Evolutionary conservation across 2,329 filamentous ascomycete genomes (phyloP).

Genomic region (Ascosphaera aggregata): DNA sequence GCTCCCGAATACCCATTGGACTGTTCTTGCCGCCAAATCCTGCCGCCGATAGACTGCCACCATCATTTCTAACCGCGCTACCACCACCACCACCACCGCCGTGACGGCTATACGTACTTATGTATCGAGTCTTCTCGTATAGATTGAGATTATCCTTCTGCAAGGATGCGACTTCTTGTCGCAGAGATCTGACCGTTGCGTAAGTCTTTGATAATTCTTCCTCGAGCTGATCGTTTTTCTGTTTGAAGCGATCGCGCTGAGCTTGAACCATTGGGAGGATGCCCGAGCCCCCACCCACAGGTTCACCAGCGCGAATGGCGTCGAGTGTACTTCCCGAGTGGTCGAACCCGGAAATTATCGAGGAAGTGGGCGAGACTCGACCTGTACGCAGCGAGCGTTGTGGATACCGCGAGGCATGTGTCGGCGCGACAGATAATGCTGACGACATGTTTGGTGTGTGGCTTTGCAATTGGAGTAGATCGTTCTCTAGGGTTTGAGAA

Average conservation of each 20-base stretch:
- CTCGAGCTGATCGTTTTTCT: constrained; percentile 78
- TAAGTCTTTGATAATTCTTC: constrained; percentile 71
- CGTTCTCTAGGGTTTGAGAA: constrained; percentile 75
- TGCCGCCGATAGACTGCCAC: constrained; percentile 36
- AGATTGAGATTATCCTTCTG: constrained; percentile 92
- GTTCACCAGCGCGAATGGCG: constrained; percentile 38
- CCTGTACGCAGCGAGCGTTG: constrained; percentile 45
- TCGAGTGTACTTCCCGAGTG: constrained; percentile 36
- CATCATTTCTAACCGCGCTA: too few species aligned
- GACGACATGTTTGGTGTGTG: constrained; percentile 57
- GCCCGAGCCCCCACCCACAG: constrained; percentile 53
- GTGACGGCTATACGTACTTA: constrained; percentile 66
- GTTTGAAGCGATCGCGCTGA: constrained; percentile 94
- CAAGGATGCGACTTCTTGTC: constrained; percentile 73
- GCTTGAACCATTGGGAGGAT: constrained; percentile 97
- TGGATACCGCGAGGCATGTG: constrained; percentile 60
- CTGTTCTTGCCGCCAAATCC: constrained; percentile 35
- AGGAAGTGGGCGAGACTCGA: constrained; percentile 71
- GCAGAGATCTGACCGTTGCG: constrained; percentile 56
- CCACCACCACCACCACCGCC: constrained; percentile 15
- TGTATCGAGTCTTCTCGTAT: constrained; percentile 94
- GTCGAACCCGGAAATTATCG: constrained; percentile 94
- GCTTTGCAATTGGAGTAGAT: constrained; percentile 68
- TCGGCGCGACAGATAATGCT: constrained; percentile 79
- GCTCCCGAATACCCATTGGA: constrained; percentile 31